Base-by-base conservation (phyloP, 176 grass and related monocot genomes). In the Pontederia paniculata region DNA sequence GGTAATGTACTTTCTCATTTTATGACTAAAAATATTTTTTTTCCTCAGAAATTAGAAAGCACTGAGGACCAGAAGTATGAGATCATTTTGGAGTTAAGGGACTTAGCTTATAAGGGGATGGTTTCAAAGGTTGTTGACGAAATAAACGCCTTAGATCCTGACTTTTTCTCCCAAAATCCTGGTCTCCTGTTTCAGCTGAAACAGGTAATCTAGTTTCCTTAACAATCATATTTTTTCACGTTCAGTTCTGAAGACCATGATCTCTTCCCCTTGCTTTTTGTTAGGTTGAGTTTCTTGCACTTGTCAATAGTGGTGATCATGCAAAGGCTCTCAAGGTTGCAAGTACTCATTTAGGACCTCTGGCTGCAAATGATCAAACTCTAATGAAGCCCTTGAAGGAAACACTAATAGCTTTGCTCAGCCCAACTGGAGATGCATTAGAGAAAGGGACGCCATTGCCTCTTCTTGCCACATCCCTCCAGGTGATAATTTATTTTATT, bases 371-470 rank as follows among this genome's bases (percentile, higher is more conserved):
- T 65, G 82, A 91, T 68, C 68, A 91, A 78, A 65, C 58, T 77
- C 74, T 98, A 45, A 50, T 98, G 70, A 98, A 98, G 80, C 93
- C 93, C 74, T 82, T 98, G 74, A 98, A 98, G 69, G 93, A 98
- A 77, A 98, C 86, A 42, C 84, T 98, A 56, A 25, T 88, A 57
- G 69, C 83, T 55, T 58, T 98, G 28, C 79, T 91, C 80, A 76
- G 73, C 63, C 80, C 78, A 28, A 77, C 55, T 82, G 83, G 77
- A 67, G 87, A 98, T 84, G 62, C 62, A 76, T 52, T 84, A 44
- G 64, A 54, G 52, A 82, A 84, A 64, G 75, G 69, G 52, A 65
- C 83, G 45, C 79, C 93, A 15, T 71, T 91, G 43, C 86, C 86
- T 13, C 65, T 88, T 42, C 86, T 98, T 73, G 86, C 86, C 46